Conservation (phyloP, 345 rosid genomes). For the Rhizophora apiculata region DNA sequence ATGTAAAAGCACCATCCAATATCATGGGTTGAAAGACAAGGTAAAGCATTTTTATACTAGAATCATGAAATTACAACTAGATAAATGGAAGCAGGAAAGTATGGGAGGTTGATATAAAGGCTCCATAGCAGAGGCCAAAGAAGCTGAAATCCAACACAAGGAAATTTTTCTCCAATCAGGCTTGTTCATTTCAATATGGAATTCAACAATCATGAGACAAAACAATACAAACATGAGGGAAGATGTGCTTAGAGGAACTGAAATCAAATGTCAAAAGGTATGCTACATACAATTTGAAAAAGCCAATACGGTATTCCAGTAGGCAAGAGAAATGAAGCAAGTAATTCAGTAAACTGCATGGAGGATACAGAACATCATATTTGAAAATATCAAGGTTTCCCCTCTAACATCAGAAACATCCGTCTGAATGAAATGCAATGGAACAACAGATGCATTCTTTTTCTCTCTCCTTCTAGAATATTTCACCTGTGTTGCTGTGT, state of each 20-base stretch:
- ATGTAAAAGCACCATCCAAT: not conserved
- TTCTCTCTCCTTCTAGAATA: constrained; percentile 53
- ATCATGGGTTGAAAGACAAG: not conserved
- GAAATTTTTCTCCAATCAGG: too few species aligned
- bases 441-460: constrained; percentile 58
- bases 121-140: too few species aligned
- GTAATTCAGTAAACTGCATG: not conserved
- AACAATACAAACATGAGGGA: not conserved
- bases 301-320: not conserved
- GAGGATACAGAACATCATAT: constrained; percentile 95
- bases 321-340: constrained; percentile 2
- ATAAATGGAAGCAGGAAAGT: too few species aligned
- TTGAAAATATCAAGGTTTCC: constrained; percentile 69
- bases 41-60: not conserved
- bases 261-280: not conserved
- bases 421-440: constrained; percentile 75
- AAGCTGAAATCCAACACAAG: too few species aligned
- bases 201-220: not conserved
- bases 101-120: too few species aligned
- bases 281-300: not conserved
- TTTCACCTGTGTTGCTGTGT: constrained; percentile 36
- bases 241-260: not conserved
- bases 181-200: too few species aligned
- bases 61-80: not conserved
- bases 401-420: constrained; percentile 79